Percentiles rank a stretch among this genome's conserved stretches.
Conservation (phyloP, 2,329 filamentous ascomycete species). For the Alternaria ethzedia region DNA sequence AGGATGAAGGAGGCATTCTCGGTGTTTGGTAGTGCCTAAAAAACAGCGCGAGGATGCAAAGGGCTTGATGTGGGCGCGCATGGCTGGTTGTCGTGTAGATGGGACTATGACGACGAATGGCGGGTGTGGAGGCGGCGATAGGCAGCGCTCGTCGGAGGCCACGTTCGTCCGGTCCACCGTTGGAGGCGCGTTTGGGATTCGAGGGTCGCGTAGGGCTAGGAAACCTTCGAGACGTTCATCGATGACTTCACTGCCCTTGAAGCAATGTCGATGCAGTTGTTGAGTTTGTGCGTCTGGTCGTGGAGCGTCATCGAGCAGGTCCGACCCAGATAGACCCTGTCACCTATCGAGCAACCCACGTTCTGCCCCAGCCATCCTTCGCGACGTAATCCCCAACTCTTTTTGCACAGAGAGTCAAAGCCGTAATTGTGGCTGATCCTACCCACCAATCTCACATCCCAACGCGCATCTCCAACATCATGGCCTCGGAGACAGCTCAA, state of each 20-base stretch:
- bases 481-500: constrained; percentile 20
- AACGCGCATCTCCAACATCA: constrained; percentile 3
- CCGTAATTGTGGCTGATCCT: neutral
- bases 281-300: neutral
- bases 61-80: constrained; percentile 4
- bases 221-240: neutral
- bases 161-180: constrained; percentile 3
- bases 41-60: constrained; percentile 5
- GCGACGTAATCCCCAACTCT: neutral
- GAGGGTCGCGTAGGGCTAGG: neutral
- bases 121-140: constrained; percentile 17
- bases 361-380: neutral
- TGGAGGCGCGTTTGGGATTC: neutral
- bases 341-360: constrained; percentile 21
- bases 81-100: constrained; percentile 6
- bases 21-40: constrained; percentile 16
- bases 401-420: neutral
- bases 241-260: neutral
- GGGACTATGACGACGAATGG: constrained; percentile 14
- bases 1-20: constrained; percentile 24
- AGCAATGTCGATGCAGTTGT: neutral
- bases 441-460: neutral
- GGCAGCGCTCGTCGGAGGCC: constrained; percentile 4
- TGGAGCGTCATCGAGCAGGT: neutral
- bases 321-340: neutral